Conservation (phyloP, 2,329 filamentous ascomycete species). For the Trichocomaceae sp. region DNA sequence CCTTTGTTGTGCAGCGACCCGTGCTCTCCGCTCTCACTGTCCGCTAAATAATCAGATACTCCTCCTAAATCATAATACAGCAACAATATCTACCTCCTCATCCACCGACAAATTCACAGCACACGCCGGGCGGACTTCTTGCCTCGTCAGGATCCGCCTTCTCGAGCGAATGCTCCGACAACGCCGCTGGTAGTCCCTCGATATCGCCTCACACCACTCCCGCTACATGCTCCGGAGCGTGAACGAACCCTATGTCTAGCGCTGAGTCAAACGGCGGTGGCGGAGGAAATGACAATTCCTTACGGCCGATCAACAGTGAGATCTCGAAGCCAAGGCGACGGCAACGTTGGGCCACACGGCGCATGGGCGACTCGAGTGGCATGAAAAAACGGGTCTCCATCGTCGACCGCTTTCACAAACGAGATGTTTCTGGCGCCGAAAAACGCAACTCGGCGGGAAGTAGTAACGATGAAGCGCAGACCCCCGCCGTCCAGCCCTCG, state of each 20-base stretch:
- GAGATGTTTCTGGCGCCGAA: constrained; percentile 60
- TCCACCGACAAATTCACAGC: neutral
- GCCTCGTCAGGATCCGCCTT: constrained; percentile 8
- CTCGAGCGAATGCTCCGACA: constrained; percentile 6
- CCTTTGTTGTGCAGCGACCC: neutral
- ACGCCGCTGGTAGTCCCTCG: neutral
- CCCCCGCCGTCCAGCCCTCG: constrained; percentile 28
- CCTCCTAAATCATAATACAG: neutral
- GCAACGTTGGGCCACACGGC: constrained; percentile 94
- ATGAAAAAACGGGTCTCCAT: constrained; percentile 75
- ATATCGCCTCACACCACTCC: neutral
- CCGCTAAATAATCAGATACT: neutral
- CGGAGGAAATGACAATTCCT: constrained; percentile 23
- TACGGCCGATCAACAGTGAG: constrained; percentile 34
- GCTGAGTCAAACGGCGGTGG: constrained; percentile 29
- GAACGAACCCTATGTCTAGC: constrained; percentile 29
- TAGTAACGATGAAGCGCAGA: constrained; percentile 24
- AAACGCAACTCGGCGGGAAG: constrained; percentile 48
- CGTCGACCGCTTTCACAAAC: constrained; percentile 65
- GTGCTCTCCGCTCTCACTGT: neutral
- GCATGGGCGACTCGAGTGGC: constrained; percentile 68
- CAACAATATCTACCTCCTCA: neutral
- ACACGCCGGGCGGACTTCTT: constrained; percentile 2
- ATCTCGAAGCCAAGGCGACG: constrained; percentile 62
- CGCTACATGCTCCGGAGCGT: neutral